Base-by-base conservation (phyloP, 2,329 filamentous ascomycete species). In the Didymella pinodella region DNA sequence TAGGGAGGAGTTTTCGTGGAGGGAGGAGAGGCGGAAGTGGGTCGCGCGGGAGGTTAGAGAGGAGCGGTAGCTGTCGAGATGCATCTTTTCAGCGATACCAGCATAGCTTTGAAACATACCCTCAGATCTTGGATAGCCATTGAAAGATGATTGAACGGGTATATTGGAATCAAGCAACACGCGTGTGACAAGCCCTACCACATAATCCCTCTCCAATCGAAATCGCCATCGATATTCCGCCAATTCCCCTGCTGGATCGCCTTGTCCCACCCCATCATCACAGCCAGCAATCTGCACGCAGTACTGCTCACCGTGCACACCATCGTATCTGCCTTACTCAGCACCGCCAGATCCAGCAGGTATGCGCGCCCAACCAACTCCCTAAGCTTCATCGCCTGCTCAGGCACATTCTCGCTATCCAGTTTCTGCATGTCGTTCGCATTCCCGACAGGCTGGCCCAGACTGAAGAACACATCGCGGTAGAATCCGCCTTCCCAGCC, bases 401-500 rank as follows among this genome's bases (percentile, higher is more conserved):
- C 72, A 2, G 72, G 78, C 34, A 70, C 77, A 2, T 67, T 63
- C 18, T 64, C 58, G 40, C 50, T 58, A 26, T 66, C 65, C 36
- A 69, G 57, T 29, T 68, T 65, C 48, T 48, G 60, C 49, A 67
- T 53, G 38, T 72, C 72, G 8, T 68, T 48, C 1, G 74, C 72
- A 44, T 76, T 75, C 4, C 64, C 57, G 1, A 67, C 65, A 6
- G 76, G 72, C 52, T 73, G 65, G 4, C 90, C 92, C 0, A 96
- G 81, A 49, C 88, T 89, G 86, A 90, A 93, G 77, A 96, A 96
- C 78, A 95, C 88, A 68, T 87, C 85, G 14, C 85, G 84, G 77
- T 90, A 96, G 81, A 96, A 96, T 1, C 92, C 92, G 18, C 92
- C 92, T 74, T 96, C 92, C 92, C 92, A 96, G 29, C 92, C 92